Percentiles rank a stretch among this genome's conserved stretches.
phyloP scores from a whole-genome alignment of 2,329 filamentous ascomycete genomes.

The Aquanectria penicillioides region DNA sequence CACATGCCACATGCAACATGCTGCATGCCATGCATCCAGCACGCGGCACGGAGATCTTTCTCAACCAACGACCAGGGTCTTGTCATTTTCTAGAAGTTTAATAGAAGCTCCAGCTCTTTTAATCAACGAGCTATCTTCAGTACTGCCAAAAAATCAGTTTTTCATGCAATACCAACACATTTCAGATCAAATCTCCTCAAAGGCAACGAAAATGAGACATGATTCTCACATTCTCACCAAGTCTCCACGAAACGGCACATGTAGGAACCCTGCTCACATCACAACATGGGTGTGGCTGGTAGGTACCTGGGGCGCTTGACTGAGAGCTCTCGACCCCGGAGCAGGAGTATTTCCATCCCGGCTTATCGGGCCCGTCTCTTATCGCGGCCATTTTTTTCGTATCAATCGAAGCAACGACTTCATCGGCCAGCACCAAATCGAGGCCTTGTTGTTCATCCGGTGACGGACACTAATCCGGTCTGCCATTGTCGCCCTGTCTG shows the following conservation, averaged over 20 bases:
- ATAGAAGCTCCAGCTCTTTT: conserved; percentile 6
- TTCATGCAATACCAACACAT: not conserved
- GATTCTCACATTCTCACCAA: not conserved
- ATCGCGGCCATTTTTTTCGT: conserved; percentile 37
- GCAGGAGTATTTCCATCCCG: conserved; percentile 38
- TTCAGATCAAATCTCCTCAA: too few species aligned
- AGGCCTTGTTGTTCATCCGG: conserved; percentile 18
- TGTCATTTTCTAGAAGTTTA: conserved; percentile 19
- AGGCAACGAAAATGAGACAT: too few species aligned
- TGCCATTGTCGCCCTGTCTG: not conserved
- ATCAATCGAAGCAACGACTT: conserved; percentile 22
- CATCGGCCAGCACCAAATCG: conserved; percentile 24
- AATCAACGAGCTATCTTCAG: too few species aligned
- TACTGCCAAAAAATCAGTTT: not conserved
- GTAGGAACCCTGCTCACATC: not conserved
- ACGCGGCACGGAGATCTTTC: conserved; percentile 5
- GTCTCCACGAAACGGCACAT: not conserved
- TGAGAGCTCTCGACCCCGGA: conserved; percentile 16
- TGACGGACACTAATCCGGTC: conserved; percentile 2
- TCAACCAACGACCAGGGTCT: conserved; percentile 8
- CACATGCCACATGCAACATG: conserved; percentile 14
- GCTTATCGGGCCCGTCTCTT: conserved; percentile 37
- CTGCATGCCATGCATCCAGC: conserved; percentile 1
- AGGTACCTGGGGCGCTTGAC: not conserved
- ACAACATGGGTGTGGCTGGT: not conserved